A percentile compares a stretch with the other conserved stretches of the same genome.
These are phyloP conservation scores for Gastroboletus turbinatus DNA, from an alignment of 1,284 basidiomycete genomes.

Conservation along the genomic window DNA sequence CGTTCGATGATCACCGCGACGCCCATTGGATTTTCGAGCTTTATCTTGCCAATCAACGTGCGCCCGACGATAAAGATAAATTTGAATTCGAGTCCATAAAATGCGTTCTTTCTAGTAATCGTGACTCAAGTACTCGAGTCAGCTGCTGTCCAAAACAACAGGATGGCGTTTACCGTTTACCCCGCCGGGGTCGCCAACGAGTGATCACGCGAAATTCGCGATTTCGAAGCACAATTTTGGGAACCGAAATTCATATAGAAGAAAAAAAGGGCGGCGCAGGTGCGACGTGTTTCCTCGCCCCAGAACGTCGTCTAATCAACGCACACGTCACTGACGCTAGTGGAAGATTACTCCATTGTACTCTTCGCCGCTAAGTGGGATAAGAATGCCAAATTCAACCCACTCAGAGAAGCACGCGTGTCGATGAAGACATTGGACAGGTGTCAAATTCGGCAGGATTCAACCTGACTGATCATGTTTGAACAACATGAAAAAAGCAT, in stretches of 20 bases:
- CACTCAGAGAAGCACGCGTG: neutral
- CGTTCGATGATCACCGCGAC: constrained; percentile 12
- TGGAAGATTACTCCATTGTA: neutral
- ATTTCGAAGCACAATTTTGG: neutral
- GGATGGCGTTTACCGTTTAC: constrained; percentile 4
- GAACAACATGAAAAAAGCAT: neutral
- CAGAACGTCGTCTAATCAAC: neutral
- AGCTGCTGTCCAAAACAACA: neutral
- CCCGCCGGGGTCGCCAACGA: neutral
- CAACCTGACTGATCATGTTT: neutral
- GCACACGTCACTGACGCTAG: neutral
- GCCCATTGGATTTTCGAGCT: constrained; percentile 1
- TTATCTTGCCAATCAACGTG: constrained; percentile 8
- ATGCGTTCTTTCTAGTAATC: neutral
- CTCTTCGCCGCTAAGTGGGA: neutral
- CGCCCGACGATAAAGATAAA: neutral
- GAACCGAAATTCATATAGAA: neutral
- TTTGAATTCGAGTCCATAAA: neutral
- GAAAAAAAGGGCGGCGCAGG: neutral
- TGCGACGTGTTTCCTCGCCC: neutral
- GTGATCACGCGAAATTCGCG: neutral
- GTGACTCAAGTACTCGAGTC: neutral
- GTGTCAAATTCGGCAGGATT: neutral
- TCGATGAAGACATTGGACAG: neutral
- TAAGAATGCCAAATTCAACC: neutral